A percentile compares a stretch with the other conserved stretches of the same genome.
phyloP scores from a whole-genome alignment of 2,329 filamentous ascomycete genomes.

The Diplocarpon rosae region DNA sequence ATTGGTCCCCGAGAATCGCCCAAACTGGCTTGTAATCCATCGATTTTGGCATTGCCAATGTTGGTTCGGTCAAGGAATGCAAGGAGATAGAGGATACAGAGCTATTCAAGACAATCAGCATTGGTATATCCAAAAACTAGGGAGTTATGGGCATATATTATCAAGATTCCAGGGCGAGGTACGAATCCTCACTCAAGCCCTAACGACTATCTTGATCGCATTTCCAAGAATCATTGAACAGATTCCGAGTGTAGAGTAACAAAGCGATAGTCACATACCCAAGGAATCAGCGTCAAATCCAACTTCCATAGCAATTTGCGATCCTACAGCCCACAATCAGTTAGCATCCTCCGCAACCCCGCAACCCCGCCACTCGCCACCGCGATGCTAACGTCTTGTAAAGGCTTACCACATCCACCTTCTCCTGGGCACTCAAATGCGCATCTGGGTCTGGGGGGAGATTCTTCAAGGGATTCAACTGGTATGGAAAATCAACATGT shows the following conservation, averaged over 20 bases:
- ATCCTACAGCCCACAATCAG: conserved; percentile 35
- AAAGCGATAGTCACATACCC: conserved; percentile 27
- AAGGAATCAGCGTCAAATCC: conserved; percentile 50
- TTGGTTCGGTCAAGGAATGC: conserved; percentile 70
- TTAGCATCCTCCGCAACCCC: not conserved
- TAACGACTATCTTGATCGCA: not conserved
- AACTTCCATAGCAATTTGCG: conserved; percentile 50
- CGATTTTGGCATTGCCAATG: conserved; percentile 63
- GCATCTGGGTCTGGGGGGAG: conserved; percentile 45
- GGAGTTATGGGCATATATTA: not conserved
- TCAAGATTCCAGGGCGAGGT: not conserved
- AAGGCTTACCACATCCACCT: conserved; percentile 43
- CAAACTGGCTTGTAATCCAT: conserved; percentile 48
- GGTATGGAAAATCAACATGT: not conserved
- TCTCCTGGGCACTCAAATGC: conserved; percentile 52
- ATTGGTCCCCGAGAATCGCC: conserved; percentile 32
- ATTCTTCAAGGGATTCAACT: conserved; percentile 1
- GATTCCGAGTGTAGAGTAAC: not conserved
- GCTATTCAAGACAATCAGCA: conserved; percentile 27
- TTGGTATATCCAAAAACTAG: not conserved
- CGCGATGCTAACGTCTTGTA: not conserved
- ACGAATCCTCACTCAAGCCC: no score
- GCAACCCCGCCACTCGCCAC: not conserved
- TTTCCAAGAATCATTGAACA: not conserved
- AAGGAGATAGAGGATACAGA: conserved; percentile 64